Percentiles rank a stretch among this genome's conserved stretches.
These are phyloP conservation scores for Fraxinus greggii DNA, from an alignment of 305 asterid genomes.

Conservation along the genomic window DNA sequence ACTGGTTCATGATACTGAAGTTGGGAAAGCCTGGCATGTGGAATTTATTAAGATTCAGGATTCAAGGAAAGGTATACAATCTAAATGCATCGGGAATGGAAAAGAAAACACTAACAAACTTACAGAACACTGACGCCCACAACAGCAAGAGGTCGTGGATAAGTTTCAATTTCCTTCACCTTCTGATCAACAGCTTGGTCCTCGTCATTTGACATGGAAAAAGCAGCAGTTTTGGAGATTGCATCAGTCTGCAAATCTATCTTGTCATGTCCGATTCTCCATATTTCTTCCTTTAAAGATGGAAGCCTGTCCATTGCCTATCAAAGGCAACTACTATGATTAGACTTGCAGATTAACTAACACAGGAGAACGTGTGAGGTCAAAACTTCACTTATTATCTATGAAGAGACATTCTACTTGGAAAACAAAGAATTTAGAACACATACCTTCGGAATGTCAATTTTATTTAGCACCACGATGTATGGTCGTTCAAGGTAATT, in stretches of 20 bases:
- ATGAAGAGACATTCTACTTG: slow-evolving; percentile 4
- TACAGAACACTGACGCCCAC: slow-evolving; percentile 92
- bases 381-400: not conserved
- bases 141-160: slow-evolving; percentile 73
- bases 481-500: slow-evolving; percentile 87
- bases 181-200: slow-evolving; percentile 33
- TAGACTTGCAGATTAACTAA: slow-evolving; percentile 15
- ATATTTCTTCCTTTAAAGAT: slow-evolving; percentile 54
- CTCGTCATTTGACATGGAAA: slow-evolving; percentile 23
- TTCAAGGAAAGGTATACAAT: not conserved
- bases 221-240: slow-evolving; percentile 20
- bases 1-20: not conserved
- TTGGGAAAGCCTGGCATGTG: not conserved
- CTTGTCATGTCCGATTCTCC: slow-evolving; percentile 57
- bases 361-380: not conserved
- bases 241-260: slow-evolving; percentile 12
- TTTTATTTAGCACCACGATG: slow-evolving; percentile 82
- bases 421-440: not conserved
- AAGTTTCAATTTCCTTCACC: slow-evolving; percentile 76
- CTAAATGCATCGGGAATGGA: not conserved
- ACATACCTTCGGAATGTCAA: slow-evolving; percentile 76
- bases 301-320: slow-evolving; percentile 77
- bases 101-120: slow-evolving; percentile 30
- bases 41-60: not conserved
- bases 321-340: slow-evolving; percentile 15